Evolutionary conservation across 441 rosid genomes (phyloP), one percentile per base, ranked within the genome.

Genomic region (Monsonia emarginata): DNA sequence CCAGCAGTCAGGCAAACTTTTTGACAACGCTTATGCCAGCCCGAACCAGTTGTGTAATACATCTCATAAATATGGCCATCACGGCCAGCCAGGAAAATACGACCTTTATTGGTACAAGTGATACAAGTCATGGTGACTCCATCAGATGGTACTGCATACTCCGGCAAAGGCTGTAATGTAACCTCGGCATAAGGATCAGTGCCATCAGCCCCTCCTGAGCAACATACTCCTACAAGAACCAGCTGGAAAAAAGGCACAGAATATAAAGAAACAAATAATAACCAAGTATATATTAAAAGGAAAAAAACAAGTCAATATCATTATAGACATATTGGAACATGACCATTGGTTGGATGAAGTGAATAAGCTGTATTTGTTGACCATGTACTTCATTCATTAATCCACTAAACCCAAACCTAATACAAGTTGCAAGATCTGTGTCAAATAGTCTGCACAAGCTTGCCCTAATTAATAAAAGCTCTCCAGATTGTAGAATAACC

Each of bases 1-100:
- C 99, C 95, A 36, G 99, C 83, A 61, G 99, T 94, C 64, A 86
- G 91, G 83, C 97, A 94, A 58, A 94, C 86, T 78, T 91, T 94
- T 42, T 95, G 89, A 65, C 96, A 94, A 16, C 89, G 85, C 74
- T 86, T 89, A 66, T 89, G 81, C 97, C 96, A 91, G 44, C 92
- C 89, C 18, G 97, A 89, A 67, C 94, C 90, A 65, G 95, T 83
- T 18, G 90, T 83, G 78, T 94, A 91, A 42, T 73, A 78, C 71
- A 91, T 73, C 78, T 94, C 99, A 71, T 94, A 94, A 44, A 94
- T 82, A 74, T 91, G 96, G 31, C 95, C 92, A 78, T 94, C 97
- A 61, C 96, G 96, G 65, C 97, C 99, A 65, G 96, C 87, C 74
- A 89, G 76, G 84, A 91, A 87, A 78, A 94, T 84, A 18, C 97